Evolutionary conservation across 1,284 basidiomycete species (phyloP).

Genomic region (Boletus sp.): DNA sequence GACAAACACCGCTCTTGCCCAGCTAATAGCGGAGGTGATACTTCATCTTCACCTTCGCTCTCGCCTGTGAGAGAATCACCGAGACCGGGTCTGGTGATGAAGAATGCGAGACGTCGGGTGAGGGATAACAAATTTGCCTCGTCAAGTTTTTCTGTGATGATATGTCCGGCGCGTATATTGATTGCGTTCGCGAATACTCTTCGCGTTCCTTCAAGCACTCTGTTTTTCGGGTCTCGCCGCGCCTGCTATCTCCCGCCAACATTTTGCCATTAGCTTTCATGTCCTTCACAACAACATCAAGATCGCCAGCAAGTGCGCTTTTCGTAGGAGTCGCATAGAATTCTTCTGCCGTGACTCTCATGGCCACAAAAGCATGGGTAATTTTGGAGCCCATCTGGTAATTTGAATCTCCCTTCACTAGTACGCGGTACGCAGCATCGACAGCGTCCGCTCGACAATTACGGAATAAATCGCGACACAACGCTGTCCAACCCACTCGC

Average conservation of each 20-base stretch:
- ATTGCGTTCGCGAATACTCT: neutral
- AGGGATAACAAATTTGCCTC: neutral
- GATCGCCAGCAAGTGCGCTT: neutral
- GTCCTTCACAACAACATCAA: neutral
- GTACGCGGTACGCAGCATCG: constrained; percentile 39
- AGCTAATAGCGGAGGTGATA: constrained; percentile 3
- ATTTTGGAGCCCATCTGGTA: constrained; percentile 20
- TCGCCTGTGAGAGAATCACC: constrained; percentile 2
- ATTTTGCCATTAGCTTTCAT: neutral
- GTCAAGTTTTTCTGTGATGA: neutral
- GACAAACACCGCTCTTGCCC: constrained; percentile 22
- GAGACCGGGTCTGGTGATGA: neutral
- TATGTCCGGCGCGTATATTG: neutral
- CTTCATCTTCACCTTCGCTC: neutral
- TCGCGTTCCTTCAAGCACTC: neutral
- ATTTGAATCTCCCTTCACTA: constrained; percentile 30
- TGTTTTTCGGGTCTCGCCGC: neutral
- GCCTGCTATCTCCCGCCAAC: neutral
- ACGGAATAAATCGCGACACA: constrained; percentile 38
- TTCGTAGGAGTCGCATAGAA: constrained; percentile 26
- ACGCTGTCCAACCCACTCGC: constrained; percentile 48
- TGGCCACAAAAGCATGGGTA: constrained; percentile 30
- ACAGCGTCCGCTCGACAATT: constrained; percentile 38
- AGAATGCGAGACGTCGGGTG: neutral
- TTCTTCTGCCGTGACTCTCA: constrained; percentile 32